Base-by-base conservation (phyloP, 768 basidiomycete genomes). In the Cystofilobasidium bisporidii region DNA sequence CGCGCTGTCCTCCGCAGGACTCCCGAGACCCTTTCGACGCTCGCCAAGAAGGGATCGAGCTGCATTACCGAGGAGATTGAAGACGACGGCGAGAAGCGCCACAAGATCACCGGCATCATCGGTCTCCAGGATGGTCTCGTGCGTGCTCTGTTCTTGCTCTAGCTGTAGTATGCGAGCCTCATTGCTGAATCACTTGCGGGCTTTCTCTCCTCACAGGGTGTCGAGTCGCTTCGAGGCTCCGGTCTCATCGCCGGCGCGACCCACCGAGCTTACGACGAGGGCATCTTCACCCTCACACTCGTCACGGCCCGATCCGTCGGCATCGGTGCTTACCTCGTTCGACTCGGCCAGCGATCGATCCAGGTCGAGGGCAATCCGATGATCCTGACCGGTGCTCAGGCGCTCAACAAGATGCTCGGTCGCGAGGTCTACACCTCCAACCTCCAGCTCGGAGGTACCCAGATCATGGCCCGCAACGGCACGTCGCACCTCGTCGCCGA, bases 381-480 rank as follows among this genome's bases (percentile, higher is more conserved):
- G 79, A 99, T 99, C 77, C 84, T 99, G 69, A 99, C 96, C 18
- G 96, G 96, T 72, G 94, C 94, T 32, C 85, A 85, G 10, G 96
- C 96, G 5, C 84, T 99, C 72, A 99, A 98, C 83, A 98, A 99
- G 79, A 96, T 99, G 8, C 85, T 99, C 50, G 96, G 96, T 70
- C 88, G 96, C 59, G 96, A 98, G 77, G 96, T 99, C 56, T 98
- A 99, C 77, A 97, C 96, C 12, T 96, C 92, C 64, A 98, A 98
- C 78, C 78, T 99, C 72, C 96, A 98, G 77, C 88, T 99, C 69
- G 96, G 96, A 71, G 96, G 96, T 64, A 98, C 96, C n/a, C 96
- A 99, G 75, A 98, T 99, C 81, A 98, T 99, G 96, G 89, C 91
- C 85, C 97, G 97, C 85, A 99, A 99, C 75, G 96, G 96, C 79